phyloP scores from a whole-genome alignment of 257 asterid species.

The Solanum chmielewskii region DNA sequence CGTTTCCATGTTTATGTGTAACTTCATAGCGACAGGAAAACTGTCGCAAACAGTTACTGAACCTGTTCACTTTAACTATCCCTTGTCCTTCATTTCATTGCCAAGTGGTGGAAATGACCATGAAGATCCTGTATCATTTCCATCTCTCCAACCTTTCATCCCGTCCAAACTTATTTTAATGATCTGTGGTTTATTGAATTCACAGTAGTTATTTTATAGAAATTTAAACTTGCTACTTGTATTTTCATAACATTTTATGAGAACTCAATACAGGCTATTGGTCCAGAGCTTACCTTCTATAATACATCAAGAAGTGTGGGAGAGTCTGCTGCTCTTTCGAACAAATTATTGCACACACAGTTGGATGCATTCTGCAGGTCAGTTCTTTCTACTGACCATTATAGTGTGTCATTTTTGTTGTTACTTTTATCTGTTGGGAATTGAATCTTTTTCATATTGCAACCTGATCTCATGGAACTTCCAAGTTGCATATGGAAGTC shows the following conservation, averaged over 20 bases:
- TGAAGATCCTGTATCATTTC: not conserved
- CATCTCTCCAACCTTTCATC: not conserved
- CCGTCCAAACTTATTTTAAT: not conserved
- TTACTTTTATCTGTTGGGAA: not conserved
- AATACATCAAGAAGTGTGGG: constrained; percentile 57
- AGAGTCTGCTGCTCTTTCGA: constrained; percentile 38
- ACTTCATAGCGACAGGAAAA: not conserved
- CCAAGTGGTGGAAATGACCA: not conserved
- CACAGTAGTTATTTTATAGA: not conserved
- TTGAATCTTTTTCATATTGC: not conserved
- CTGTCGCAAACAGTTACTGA: not conserved
- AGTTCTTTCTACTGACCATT: constrained; percentile 1
- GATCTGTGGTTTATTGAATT: not conserved
- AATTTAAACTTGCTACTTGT: not conserved
- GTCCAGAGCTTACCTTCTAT: constrained; percentile 97
- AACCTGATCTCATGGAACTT: not conserved
- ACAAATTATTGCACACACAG: constrained; percentile 86
- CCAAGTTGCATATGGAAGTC: not conserved
- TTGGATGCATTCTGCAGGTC: constrained; percentile 93
- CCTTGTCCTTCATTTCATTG: not conserved
- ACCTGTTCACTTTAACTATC: not conserved
- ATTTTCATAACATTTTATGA: constrained; percentile 5
- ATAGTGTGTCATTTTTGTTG: not conserved
- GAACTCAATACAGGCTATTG: constrained; percentile 58
- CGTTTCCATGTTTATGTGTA: not conserved